These are phyloP conservation scores for Exophiala sideris DNA, from an alignment of 2,329 filamentous ascomycete genomes.

Conservation along the genomic window DNA sequence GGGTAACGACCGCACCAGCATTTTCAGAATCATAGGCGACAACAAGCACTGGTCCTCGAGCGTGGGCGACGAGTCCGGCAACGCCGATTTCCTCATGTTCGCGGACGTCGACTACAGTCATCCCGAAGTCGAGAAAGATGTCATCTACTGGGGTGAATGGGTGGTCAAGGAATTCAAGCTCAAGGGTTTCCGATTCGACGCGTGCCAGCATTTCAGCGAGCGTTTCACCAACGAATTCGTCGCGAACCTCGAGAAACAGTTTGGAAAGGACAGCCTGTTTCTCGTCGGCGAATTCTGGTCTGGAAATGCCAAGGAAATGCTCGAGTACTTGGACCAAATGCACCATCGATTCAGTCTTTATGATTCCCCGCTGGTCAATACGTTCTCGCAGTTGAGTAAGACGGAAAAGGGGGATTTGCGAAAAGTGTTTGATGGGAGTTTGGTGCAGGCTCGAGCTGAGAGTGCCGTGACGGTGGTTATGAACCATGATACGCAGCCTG, in stretches of 20 bases:
- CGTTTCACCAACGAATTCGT: slow-evolving; percentile 67
- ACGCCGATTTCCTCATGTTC: slow-evolving; percentile 63
- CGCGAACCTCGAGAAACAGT: slow-evolving; percentile 50
- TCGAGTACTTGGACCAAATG: slow-evolving; percentile 56
- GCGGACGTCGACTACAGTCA: slow-evolving; percentile 66
- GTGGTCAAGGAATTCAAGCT: slow-evolving; percentile 59
- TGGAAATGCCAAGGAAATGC: slow-evolving; percentile 48
- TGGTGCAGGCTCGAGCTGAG: slow-evolving; percentile 54
- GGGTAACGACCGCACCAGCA: slow-evolving; percentile 50
- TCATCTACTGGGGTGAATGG: slow-evolving; percentile 67
- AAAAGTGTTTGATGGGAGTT: slow-evolving; percentile 59
- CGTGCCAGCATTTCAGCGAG: slow-evolving; percentile 68
- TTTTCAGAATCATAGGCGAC: slow-evolving; percentile 63
- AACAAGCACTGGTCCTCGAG: slow-evolving; percentile 62
- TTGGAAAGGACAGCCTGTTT: slow-evolving; percentile 54
- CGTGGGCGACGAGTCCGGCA: slow-evolving; percentile 63
- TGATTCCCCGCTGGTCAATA: slow-evolving; percentile 66
- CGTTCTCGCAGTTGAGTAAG: slow-evolving; percentile 60
- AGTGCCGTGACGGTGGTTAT: slow-evolving; percentile 65
- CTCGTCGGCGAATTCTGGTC: slow-evolving; percentile 70
- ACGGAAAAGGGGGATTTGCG: slow-evolving; percentile 58
- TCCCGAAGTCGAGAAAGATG: slow-evolving; percentile 61
- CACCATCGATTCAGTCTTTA: slow-evolving; percentile 60
- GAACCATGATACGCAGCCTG: slow-evolving; percentile 66
- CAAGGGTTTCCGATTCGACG: slow-evolving; percentile 67